Conservation (phyloP, 2,329 filamentous ascomycete species). For the Periconia digitata region DNA sequence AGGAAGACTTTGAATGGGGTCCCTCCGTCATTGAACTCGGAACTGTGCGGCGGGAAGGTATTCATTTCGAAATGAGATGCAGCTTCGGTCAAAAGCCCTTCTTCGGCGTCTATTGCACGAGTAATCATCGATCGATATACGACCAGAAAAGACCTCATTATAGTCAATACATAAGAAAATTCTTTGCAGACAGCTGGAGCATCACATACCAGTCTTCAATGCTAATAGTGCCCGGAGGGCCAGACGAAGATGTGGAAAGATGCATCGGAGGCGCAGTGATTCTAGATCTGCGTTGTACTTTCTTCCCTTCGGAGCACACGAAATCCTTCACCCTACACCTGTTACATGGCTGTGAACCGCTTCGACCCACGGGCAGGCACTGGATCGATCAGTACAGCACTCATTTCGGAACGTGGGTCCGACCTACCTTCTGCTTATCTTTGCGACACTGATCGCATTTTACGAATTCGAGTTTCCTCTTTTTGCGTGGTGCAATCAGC, state of each 20-base stretch:
- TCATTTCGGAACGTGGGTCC: neutral
- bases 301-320: slow-evolving; percentile 4
- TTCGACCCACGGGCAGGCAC: slow-evolving; percentile 1
- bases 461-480: neutral
- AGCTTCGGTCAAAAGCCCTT: too few species aligned
- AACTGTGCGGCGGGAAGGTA: too few species aligned
- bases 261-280: neutral
- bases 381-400: neutral
- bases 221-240: neutral
- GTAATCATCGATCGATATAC: neutral
- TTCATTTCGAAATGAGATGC: too few species aligned
- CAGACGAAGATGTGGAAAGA: neutral
- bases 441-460: slow-evolving; percentile 4
- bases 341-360: neutral
- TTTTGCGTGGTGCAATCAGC: neutral
- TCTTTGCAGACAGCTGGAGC: too few species aligned
- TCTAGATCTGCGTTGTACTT: neutral
- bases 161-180: too few species aligned
- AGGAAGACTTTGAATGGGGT: too few species aligned
- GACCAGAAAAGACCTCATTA: neutral
- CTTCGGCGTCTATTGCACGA: neutral
- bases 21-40: neutral
- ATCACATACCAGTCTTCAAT: slow-evolving; percentile 2
- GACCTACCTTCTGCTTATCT: slow-evolving; percentile 6
- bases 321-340: slow-evolving; percentile 4